Conservation (phyloP, 306 rosid species). For the Dalbergia oliveri region DNA sequence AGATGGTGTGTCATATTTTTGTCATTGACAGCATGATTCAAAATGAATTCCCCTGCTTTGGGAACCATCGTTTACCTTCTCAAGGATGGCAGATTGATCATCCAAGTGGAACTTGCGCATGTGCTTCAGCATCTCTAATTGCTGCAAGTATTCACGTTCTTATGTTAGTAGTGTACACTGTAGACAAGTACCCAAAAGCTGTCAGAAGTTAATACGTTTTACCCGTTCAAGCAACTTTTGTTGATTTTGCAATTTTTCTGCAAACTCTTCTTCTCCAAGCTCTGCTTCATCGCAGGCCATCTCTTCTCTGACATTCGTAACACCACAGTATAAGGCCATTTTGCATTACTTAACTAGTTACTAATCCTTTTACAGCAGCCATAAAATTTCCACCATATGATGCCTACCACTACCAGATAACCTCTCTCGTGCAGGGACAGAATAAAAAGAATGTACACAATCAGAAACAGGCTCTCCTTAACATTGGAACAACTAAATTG, state of each 20-base stretch:
- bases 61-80: constrained; percentile 62
- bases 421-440: not conserved
- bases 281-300: constrained; percentile 93
- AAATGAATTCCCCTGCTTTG: not conserved
- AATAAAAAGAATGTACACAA: not conserved
- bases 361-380: constrained; percentile 7
- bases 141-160: constrained; percentile 55
- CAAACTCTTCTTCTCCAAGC: constrained; percentile 76
- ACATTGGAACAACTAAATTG: constrained; percentile 10
- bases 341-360: constrained; percentile 8
- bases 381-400: not conserved
- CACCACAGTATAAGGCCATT: constrained; percentile 31
- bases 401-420: not conserved
- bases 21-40: not conserved
- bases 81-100: constrained; percentile 82
- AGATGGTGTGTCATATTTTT: not conserved
- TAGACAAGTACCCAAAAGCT: not conserved
- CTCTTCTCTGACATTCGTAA: constrained; percentile 71
- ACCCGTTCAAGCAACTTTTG: constrained; percentile 72
- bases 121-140: constrained; percentile 83
- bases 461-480: constrained; percentile 7
- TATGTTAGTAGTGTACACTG: constrained; percentile 36
- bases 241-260: constrained; percentile 64
- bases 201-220: constrained; percentile 26
- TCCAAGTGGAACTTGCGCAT: constrained; percentile 78